Conservation (phyloP, 345 rosid species). For the Noccaea caerulescens region DNA sequence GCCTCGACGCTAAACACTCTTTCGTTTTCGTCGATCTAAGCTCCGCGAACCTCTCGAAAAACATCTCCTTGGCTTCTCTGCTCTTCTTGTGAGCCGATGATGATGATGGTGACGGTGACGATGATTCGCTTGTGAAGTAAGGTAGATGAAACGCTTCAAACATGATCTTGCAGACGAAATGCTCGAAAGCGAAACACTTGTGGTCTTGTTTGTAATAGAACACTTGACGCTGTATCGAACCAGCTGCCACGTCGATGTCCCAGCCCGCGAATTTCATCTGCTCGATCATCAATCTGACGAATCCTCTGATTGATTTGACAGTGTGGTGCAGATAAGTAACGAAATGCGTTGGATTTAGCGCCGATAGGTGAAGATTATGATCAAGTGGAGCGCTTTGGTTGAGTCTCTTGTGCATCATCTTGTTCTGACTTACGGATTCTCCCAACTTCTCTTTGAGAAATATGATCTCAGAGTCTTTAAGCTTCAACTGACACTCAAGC, state of each 20-base stretch:
- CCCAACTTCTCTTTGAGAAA: constrained; percentile 67
- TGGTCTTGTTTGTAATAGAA: constrained; percentile 66
- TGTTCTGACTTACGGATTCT: constrained; percentile 55
- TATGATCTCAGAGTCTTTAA: constrained; percentile 76
- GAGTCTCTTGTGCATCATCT: constrained; percentile 59
- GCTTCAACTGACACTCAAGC: constrained; percentile 69
- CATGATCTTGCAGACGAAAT: constrained; percentile 74
- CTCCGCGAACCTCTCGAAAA: constrained; percentile 68
- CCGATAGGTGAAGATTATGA: constrained; percentile 58
- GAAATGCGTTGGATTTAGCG: constrained; percentile 61
- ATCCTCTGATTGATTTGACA: constrained; percentile 69
- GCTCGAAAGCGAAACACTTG: constrained; percentile 78
- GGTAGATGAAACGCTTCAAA: constrained; percentile 72
- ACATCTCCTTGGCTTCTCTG: constrained; percentile 24
- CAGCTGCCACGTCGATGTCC: constrained; percentile 75
- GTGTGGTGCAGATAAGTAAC: constrained; percentile 57
- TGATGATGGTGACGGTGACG: constrained; percentile 9
- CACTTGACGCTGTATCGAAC: constrained; percentile 55
- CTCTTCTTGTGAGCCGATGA: constrained; percentile 42
- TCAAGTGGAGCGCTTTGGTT: constrained; percentile 59
- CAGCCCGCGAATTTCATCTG: constrained; percentile 71
- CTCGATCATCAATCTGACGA: constrained; percentile 61
- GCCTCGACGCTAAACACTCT: constrained; percentile 56
- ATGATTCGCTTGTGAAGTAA: constrained; percentile 48
- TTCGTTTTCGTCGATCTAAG: constrained; percentile 56